Conservation (phyloP, 83 land plant species). For the Larix sibirica region DNA sequence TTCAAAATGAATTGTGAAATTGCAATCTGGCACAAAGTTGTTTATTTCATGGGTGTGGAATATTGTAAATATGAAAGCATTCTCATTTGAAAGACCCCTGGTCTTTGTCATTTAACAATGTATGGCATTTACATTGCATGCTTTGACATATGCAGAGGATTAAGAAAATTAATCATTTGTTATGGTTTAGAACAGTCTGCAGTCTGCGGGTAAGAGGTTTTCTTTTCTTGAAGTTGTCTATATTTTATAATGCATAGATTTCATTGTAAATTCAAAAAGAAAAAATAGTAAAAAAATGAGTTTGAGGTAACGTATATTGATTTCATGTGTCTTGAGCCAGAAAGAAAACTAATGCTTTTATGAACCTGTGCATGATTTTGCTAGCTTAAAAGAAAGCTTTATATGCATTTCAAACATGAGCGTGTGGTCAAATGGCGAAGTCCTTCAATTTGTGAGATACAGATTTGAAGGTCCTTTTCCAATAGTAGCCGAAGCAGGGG, state of each 20-base stretch:
- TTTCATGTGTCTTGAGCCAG: background rate
- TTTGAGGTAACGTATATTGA: background rate
- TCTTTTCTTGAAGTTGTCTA: background rate
- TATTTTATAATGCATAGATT: too few relatives aligned
- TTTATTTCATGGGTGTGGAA: background rate
- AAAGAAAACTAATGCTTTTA: background rate
- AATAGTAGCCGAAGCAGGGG: too few relatives aligned
- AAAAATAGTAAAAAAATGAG: background rate
- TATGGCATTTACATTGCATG: background rate
- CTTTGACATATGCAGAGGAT: background rate
- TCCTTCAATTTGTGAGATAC: too few relatives aligned
- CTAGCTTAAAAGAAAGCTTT: too few relatives aligned
- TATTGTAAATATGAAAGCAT: background rate
- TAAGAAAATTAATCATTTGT: background rate
- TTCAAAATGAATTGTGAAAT: background rate
- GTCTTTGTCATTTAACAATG: background rate
- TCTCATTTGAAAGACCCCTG: background rate
- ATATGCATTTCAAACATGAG: too few relatives aligned
- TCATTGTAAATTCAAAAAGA: too few relatives aligned
- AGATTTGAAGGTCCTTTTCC: too few relatives aligned
- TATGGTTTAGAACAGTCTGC: background rate
- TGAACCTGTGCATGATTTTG: background rate
- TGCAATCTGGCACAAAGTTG: conserved; percentile 1
- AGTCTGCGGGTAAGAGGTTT: background rate
- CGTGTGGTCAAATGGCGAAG: too few relatives aligned